Conservation (phyloP, 441 rosid genomes). For the Sinapis alba region DNA sequence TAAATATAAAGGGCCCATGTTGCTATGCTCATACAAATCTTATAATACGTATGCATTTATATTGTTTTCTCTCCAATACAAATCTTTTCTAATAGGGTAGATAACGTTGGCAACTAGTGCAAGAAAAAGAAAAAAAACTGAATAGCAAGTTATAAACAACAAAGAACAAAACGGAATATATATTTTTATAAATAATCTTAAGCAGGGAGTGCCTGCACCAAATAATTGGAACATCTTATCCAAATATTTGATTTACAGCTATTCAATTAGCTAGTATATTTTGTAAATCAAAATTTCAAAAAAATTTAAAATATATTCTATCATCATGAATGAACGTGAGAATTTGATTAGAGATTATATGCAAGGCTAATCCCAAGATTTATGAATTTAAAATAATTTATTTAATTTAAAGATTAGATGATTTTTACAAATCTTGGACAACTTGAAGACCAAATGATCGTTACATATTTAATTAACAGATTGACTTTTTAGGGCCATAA, state of each 20-base stretch:
- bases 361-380: not conserved
- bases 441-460: not conserved
- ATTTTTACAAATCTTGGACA: not conserved
- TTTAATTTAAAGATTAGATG: not conserved
- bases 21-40: conserved; percentile 38
- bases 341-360: not conserved
- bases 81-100: not conserved
- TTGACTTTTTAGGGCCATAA: not conserved
- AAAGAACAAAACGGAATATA: not conserved
- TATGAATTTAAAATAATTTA: not conserved
- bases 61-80: conserved; percentile 4
- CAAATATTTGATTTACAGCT: not conserved
- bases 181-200: not conserved
- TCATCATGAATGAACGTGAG: not conserved
- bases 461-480: not conserved
- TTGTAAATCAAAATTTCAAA: no score
- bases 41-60: conserved; percentile 26
- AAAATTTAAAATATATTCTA: not conserved
- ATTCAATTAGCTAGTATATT: no score
- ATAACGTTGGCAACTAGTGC: not conserved
- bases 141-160: not conserved
- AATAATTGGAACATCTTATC: not conserved
- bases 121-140: not conserved
- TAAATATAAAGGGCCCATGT: conserved; percentile 32
- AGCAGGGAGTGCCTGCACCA: not conserved